A percentile compares a stretch with the other conserved stretches of the same genome.
phyloP scores from a whole-genome alignment of 805 yeast species.

The Nematodospora valgi region DNA sequence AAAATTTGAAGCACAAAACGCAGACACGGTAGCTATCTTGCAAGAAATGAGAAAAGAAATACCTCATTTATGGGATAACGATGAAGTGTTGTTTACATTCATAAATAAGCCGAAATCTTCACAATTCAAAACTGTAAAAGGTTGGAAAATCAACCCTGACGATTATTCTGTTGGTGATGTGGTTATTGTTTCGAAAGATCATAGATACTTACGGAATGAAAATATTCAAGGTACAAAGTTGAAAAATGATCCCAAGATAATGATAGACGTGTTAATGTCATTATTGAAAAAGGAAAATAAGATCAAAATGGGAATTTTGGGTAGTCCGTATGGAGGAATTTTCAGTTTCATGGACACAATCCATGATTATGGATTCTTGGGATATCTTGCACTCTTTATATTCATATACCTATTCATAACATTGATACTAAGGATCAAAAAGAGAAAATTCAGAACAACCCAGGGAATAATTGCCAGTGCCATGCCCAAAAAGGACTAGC shows the following conservation, averaged over 20 bases:
- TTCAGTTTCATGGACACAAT: conserved; percentile 42
- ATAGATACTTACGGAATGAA: conserved; percentile 29
- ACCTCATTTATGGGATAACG: conserved; percentile 43
- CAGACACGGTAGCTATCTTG: conserved; percentile 42
- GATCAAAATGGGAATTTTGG: conserved; percentile 27
- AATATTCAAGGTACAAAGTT: conserved; percentile 35
- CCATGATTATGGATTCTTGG: conserved; percentile 43
- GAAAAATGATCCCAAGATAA: conserved; percentile 27
- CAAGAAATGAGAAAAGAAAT: conserved; percentile 48
- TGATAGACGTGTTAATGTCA: conserved; percentile 35
- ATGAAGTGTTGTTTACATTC: conserved; percentile 44
- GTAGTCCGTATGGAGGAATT: conserved; percentile 39
- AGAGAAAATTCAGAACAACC: conserved; percentile 3
- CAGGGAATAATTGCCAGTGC: conserved; percentile 20
- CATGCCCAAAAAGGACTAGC: conserved; percentile 19
- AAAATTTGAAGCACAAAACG: conserved; percentile 36
- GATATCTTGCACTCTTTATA: conserved; percentile 28
- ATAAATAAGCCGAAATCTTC: conserved; percentile 44
- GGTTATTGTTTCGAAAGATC: conserved; percentile 47
- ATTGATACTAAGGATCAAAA: conserved; percentile 1
- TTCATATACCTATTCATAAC: conserved; percentile 10
- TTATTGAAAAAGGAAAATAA: conserved; percentile 26
- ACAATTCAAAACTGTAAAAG: conserved; percentile 21
- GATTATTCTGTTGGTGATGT: conserved; percentile 51
- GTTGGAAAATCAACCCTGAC: conserved; percentile 38